Base-by-base conservation (phyloP, 202 grass and related monocot species). In the Miscanthus sacchariflorus region DNA sequence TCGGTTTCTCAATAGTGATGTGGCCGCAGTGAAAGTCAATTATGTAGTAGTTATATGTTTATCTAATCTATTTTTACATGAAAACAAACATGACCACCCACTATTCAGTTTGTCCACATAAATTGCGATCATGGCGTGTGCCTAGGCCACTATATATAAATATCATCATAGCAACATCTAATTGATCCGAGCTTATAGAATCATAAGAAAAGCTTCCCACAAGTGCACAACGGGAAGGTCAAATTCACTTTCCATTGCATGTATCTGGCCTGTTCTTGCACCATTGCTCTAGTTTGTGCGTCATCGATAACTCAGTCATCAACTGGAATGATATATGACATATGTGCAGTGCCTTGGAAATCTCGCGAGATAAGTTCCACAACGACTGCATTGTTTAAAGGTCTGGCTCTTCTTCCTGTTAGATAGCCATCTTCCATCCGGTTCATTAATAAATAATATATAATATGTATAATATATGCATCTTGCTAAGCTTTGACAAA, bases 351-450 rank as follows among this genome's bases (percentile, higher is more conserved):
- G 52, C 13, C 8, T 12, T 5, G 13, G 9, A 87, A 83, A 87
- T 90, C 66, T 83, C 73, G 46, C 19, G 4, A 12, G 74, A 90
- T 87, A 90, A 46, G 74, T 56, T n/a, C 28, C 28, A 11, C 27
- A 36, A 58, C 9, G 17, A 33, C 27, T 36, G 48, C 28, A 21
- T 58, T 77, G 2, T 56, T 77, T 77, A 77, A 35, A 56, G 4
- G 17, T 49, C 28, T 12, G 48, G 48, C 46, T 21, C 74, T 77
- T 77, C 27, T 17, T 77, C 74, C 17, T 12, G 30, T 18, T 36
- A 21, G 48, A 14, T 17, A 52, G 74, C 23, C 44, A 50, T 59
- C 7, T 23, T 21, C 14, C 24, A 50, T 49, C 73, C 9, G 45
- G 28, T 50, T 49, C 45, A 76, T 8, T 15, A 50, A 61, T 61